Percentiles rank a stretch among this genome's conserved stretches.
Conservation (phyloP, 179 eudicot genomes). For the Silene vulgaris region DNA sequence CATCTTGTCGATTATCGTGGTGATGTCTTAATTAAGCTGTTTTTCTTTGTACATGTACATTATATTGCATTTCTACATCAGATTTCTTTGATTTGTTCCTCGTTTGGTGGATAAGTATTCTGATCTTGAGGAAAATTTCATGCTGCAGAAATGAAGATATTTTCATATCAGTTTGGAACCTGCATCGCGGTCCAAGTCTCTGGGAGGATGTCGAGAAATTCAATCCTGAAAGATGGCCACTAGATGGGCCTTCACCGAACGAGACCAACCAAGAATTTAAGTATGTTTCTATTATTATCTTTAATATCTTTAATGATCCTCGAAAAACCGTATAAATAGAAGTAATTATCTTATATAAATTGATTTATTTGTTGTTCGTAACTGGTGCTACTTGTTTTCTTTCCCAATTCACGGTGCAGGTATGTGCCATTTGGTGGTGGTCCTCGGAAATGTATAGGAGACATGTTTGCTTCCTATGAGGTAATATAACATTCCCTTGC, state of each 20-base stretch:
- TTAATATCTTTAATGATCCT: not conserved
- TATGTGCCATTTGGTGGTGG: slow-evolving; percentile 99
- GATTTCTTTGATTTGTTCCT: slow-evolving; percentile 8
- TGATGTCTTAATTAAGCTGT: not conserved
- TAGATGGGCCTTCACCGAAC: slow-evolving; percentile 89
- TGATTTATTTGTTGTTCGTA: slow-evolving; percentile 5
- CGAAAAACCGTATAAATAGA: not conserved
- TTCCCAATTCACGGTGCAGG: slow-evolving; percentile 23
- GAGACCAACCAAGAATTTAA: slow-evolving; percentile 91
- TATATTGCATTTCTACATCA: not conserved
- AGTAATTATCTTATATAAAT: not conserved
- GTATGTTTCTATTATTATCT: slow-evolving; percentile 28
- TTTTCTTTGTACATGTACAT: not conserved
- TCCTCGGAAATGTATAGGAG: slow-evolving; percentile 92
- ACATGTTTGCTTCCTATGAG: slow-evolving; percentile 96
- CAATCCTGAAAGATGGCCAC: slow-evolving; percentile 97
- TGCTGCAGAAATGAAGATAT: slow-evolving; percentile 79
- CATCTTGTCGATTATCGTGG: not conserved
- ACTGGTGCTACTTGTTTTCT: not conserved
- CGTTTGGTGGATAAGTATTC: not conserved
- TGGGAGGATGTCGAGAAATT: slow-evolving; percentile 91
- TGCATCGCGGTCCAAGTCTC: slow-evolving; percentile 68
- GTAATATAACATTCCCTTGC: slow-evolving; percentile 33
- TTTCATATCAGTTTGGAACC: slow-evolving; percentile 91
- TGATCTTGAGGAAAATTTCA: not conserved